A percentile compares a stretch with the other conserved stretches of the same genome.
phyloP scores from a whole-genome alignment of 371 early-diverging fungal species.

The Mortierella sp. region DNA sequence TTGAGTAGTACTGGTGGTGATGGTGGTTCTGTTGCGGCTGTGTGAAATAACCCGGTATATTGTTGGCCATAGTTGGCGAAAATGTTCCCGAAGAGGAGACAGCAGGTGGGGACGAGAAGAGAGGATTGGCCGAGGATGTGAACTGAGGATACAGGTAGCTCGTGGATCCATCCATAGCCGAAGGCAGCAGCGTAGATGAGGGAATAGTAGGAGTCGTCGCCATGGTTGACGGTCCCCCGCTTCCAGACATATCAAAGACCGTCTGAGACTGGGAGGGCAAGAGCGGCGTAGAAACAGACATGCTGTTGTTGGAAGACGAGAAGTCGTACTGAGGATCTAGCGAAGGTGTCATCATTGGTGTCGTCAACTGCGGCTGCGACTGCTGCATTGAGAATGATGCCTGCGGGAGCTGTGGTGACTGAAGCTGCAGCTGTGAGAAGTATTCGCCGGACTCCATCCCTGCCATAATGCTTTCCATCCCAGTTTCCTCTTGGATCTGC shows the following conservation, averaged over 20 bases:
- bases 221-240: constrained; percentile 5
- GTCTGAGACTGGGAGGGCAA: constrained; percentile 37
- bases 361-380: constrained; percentile 6
- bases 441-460: constrained; percentile 52
- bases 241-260: constrained; percentile 26
- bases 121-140: constrained; percentile 30
- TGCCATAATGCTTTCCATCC: constrained; percentile 45
- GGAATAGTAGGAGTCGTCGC: constrained; percentile 23
- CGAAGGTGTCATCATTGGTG: constrained; percentile 20
- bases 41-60: constrained; percentile 29
- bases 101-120: constrained; percentile 43
- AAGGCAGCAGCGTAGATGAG: constrained; percentile 12
- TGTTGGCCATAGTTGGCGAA: constrained; percentile 26
- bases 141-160: constrained; percentile 27
- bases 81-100: constrained; percentile 24
- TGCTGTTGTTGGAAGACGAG: constrained; percentile 3
- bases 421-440: constrained; percentile 47
- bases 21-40: constrained; percentile 14
- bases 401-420: constrained; percentile 41
- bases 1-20: constrained; percentile 23
- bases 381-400: constrained; percentile 21
- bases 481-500: constrained; percentile 46
- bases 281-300: constrained; percentile 35
- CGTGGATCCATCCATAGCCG: constrained; percentile 24
- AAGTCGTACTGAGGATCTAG: constrained; percentile 11